Evolutionary conservation across 1,284 basidiomycete species (phyloP).

Genomic region (Trametes hirsuta): DNA sequence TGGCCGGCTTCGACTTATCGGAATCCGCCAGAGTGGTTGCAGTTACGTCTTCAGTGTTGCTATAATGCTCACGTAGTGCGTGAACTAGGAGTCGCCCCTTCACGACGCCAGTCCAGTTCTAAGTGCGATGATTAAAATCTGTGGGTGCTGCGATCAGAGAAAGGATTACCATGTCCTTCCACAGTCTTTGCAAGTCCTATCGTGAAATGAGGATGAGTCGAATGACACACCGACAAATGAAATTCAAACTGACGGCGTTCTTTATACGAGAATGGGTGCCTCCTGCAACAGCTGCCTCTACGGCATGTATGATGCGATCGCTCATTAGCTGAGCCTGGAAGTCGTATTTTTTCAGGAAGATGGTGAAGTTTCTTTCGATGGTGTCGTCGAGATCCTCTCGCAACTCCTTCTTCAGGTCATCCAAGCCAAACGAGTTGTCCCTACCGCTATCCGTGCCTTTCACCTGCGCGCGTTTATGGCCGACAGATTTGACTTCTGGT

Average conservation of each 20-base stretch:
- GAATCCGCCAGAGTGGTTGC: not conserved
- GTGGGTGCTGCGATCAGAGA: not conserved
- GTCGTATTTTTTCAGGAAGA: conserved; percentile 34
- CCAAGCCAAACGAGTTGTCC: conserved; percentile 2
- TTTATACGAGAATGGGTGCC: conserved; percentile 32
- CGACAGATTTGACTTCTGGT: not conserved
- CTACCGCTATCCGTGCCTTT: not conserved
- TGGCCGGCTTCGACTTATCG: not conserved
- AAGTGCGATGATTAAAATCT: not conserved
- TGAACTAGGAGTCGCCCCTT: conserved; percentile 18
- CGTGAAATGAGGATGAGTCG: conserved; percentile 17
- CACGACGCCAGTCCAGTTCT: conserved; percentile 20
- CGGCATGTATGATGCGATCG: conserved; percentile 28
- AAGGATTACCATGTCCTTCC: conserved; percentile 36
- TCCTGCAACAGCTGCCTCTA: conserved; percentile 17
- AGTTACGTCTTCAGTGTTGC: conserved; percentile 18
- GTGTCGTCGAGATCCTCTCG: conserved; percentile 25
- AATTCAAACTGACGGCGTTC: conserved; percentile 21
- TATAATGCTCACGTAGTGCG: conserved; percentile 33
- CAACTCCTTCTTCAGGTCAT: conserved; percentile 24
- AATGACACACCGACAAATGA: not conserved
- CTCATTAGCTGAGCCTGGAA: conserved; percentile 28
- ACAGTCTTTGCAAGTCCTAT: conserved; percentile 29
- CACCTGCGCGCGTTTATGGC: not conserved
- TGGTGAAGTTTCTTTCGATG: conserved; percentile 28